These are phyloP conservation scores for Acanthamoeba quina DNA, from an alignment of 208 protist species.

Conservation along the genomic window DNA sequence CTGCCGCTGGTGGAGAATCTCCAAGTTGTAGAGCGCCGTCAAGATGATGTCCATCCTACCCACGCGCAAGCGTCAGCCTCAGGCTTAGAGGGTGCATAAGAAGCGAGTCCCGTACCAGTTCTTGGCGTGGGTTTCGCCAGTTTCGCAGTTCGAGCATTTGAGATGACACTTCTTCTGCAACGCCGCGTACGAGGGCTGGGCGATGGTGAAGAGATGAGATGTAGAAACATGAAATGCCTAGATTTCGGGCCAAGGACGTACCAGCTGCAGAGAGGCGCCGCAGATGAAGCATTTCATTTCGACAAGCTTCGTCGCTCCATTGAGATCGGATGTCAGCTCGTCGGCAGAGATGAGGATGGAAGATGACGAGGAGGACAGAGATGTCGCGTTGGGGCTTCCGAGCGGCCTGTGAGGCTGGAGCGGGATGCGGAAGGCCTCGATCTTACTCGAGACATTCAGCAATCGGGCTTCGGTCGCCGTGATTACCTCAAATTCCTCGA, in stretches of 20 bases:
- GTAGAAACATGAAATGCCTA: neutral
- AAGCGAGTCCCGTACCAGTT: conserved; percentile 8
- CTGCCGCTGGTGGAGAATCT: conserved; percentile 57
- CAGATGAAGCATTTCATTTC: conserved; percentile 68
- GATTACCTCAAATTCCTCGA: conserved; percentile 58
- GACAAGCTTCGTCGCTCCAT: conserved; percentile 3
- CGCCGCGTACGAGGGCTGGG: conserved; percentile 44
- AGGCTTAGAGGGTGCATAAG: neutral
- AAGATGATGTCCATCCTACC: conserved; percentile 69
- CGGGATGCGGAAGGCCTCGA: conserved; percentile 25
- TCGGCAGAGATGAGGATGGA: conserved; percentile 31
- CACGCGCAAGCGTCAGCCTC: neutral
- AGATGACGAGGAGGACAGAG: neutral
- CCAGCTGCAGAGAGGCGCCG: conserved; percentile 23
- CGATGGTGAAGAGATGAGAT: neutral
- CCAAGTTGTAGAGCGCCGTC: conserved; percentile 61
- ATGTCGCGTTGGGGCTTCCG: neutral
- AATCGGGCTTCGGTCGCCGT: neutral
- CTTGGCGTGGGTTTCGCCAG: conserved; percentile 26
- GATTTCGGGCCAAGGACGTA: neutral
- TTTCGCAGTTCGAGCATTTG: conserved; percentile 63
- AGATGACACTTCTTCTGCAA: conserved; percentile 66
- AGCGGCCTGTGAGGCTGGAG: neutral
- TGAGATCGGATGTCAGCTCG: neutral
- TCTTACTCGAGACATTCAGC: neutral